A percentile compares a stretch with the other conserved stretches of the same genome.
These are phyloP conservation scores for Mycena indigotica DNA, from an alignment of 768 basidiomycete species.

Conservation along the genomic window DNA sequence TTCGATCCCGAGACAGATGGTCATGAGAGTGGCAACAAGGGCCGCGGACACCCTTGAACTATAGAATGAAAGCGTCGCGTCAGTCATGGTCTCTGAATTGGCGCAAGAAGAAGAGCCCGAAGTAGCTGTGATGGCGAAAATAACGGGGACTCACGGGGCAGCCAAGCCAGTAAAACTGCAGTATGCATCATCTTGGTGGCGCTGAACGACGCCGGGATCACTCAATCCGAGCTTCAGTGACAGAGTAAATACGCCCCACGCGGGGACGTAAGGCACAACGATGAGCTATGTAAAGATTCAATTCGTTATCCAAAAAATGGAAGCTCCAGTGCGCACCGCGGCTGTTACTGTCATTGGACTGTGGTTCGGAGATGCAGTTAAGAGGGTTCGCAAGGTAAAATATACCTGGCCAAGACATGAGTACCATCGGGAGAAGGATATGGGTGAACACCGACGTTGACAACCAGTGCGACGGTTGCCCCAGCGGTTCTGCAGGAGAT, in stretches of 20 bases:
- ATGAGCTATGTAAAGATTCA: conserved; percentile 10
- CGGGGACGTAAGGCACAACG: conserved; percentile 16
- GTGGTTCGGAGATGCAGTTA: neutral
- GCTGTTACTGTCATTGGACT: neutral
- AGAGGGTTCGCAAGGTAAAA: conserved; percentile 9
- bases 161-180: neutral
- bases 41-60: conserved; percentile 8
- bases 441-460: conserved; percentile 19
- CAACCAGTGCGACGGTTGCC: conserved; percentile 24
- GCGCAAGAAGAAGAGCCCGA: neutral
- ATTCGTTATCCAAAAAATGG: neutral
- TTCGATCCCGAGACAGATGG: conserved; percentile 12
- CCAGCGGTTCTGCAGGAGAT: conserved; percentile 16
- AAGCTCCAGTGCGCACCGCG: conserved; percentile 4
- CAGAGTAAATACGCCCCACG: conserved; percentile 12
- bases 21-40: conserved; percentile 10
- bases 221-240: conserved; percentile 6
- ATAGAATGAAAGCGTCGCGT: neutral
- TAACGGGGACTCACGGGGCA: neutral
- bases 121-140: neutral
- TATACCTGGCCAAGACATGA: conserved; percentile 8
- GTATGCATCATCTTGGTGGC: conserved; percentile 4
- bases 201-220: conserved; percentile 4
- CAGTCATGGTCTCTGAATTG: neutral
- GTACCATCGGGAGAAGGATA: neutral